phyloP scores from a whole-genome alignment of 2,329 filamentous ascomycete genomes.

The Fusarium kyushuense region DNA sequence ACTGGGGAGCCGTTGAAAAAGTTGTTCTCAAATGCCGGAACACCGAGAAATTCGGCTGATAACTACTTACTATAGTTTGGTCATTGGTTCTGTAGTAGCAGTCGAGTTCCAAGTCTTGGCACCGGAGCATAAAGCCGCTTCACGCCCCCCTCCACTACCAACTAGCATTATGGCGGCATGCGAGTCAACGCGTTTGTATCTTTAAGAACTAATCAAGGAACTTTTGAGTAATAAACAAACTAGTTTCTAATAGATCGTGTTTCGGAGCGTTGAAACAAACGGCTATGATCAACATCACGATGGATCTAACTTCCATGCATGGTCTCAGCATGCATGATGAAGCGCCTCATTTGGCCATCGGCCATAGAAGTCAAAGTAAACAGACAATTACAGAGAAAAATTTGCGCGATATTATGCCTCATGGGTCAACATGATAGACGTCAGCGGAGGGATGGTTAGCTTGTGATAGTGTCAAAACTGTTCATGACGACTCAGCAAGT shows the following conservation, averaged over 20 bases:
- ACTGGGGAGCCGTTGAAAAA: slow-evolving; percentile 13
- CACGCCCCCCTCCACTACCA: background rate
- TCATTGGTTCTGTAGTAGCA: background rate
- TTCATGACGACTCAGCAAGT: slow-evolving; percentile 1
- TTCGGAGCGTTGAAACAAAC: background rate
- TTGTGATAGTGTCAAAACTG: slow-evolving; percentile 8
- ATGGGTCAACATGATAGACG: slow-evolving; percentile 3
- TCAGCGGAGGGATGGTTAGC: background rate
- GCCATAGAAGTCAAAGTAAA: background rate
- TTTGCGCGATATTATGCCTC: background rate
- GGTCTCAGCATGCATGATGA: background rate
- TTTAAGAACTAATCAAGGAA: background rate
- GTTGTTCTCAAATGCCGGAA: slow-evolving; percentile 6
- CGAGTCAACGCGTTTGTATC: background rate
- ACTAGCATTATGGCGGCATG: slow-evolving; percentile 11
- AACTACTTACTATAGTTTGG: background rate
- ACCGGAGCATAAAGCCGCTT: slow-evolving; percentile 1
- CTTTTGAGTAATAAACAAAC: background rate
- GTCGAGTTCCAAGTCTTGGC: background rate
- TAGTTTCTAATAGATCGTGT: background rate
- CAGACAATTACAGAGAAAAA: background rate
- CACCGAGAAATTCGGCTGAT: slow-evolving; percentile 5
- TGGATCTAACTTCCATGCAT: background rate
- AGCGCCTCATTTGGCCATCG: background rate
- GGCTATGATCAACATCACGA: slow-evolving; percentile 12